These are phyloP conservation scores for Colletotrichum sansevieriae DNA, from an alignment of 2,329 filamentous ascomycete species.

Conservation along the genomic window DNA sequence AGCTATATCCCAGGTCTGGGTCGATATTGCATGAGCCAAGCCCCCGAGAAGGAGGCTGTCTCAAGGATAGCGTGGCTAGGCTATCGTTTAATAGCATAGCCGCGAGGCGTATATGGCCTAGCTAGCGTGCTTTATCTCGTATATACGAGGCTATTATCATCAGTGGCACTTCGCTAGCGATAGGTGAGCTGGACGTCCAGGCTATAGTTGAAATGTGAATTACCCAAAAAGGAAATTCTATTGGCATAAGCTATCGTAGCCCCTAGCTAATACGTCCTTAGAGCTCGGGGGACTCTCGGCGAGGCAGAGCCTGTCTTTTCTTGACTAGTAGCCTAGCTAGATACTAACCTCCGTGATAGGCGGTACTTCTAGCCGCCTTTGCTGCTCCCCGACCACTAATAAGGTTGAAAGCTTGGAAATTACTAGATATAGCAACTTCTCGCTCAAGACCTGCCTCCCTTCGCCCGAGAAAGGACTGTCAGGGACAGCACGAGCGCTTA, in stretches of 20 bases:
- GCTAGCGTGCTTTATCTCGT: neutral
- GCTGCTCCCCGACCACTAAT: neutral
- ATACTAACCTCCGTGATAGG: neutral
- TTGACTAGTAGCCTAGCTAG: neutral
- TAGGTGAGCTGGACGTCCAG: neutral
- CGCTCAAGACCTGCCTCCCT: neutral
- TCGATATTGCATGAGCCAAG: neutral
- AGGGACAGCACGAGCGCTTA: too few species aligned
- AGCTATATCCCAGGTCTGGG: neutral
- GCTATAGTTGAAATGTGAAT: neutral
- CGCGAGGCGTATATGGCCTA: neutral
- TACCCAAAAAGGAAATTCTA: neutral
- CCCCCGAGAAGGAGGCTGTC: neutral
- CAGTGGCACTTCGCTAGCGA: neutral
- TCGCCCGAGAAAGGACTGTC: too few species aligned
- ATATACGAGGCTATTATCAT: neutral
- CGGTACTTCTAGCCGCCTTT: neutral
- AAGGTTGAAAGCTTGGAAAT: neutral
- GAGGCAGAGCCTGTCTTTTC: neutral
- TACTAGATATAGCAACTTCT: neutral
- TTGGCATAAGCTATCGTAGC: neutral
- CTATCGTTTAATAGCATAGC: neutral
- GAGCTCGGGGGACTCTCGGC: neutral
- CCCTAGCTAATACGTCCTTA: neutral
- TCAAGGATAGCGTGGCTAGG: neutral